Evolutionary conservation across 2,329 filamentous ascomycete genomes (phyloP).

Genomic region (Botrytis tulipae): DNA sequence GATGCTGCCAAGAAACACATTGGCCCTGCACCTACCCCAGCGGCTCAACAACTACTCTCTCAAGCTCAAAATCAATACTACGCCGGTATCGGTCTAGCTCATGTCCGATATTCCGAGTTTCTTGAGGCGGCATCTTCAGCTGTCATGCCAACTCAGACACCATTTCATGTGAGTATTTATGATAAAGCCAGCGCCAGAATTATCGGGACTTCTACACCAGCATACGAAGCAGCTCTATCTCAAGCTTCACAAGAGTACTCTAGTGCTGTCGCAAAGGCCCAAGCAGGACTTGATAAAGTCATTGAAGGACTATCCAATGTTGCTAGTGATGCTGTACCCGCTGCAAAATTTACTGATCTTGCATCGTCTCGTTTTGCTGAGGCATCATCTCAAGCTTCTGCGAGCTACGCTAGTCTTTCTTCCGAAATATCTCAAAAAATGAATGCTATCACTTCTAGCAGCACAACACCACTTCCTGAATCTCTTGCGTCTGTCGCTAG

Average conservation of each 20-base stretch:
- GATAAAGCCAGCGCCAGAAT: constrained; percentile 29
- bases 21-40: constrained; percentile 54
- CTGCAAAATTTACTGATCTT: constrained; percentile 42
- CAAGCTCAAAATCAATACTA: constrained; percentile 69
- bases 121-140: constrained; percentile 68
- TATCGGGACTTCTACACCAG: constrained; percentile 30
- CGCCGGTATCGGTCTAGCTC: constrained; percentile 73
- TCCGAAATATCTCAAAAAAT: constrained; percentile 48
- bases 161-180: constrained; percentile 42
- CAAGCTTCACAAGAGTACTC: constrained; percentile 29
- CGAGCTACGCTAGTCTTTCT: constrained; percentile 53
- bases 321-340: constrained; percentile 39
- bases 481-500: constrained; percentile 49
- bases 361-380: constrained; percentile 46
- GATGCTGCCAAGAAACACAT: constrained; percentile 65
- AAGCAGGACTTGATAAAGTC: constrained; percentile 2
- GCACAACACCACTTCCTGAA: constrained; percentile 51
- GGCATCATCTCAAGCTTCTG: constrained; percentile 46
- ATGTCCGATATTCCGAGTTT: constrained; percentile 76
- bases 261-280: constrained; percentile 27
- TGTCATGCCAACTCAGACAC: constrained; percentile 59
- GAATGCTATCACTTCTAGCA: constrained; percentile 42
- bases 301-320: constrained; percentile 41
- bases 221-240: constrained; percentile 30
- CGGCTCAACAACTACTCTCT: constrained; percentile 54